Conservation (phyloP, 306 rosid species). For the Mimosa bimucronata region DNA sequence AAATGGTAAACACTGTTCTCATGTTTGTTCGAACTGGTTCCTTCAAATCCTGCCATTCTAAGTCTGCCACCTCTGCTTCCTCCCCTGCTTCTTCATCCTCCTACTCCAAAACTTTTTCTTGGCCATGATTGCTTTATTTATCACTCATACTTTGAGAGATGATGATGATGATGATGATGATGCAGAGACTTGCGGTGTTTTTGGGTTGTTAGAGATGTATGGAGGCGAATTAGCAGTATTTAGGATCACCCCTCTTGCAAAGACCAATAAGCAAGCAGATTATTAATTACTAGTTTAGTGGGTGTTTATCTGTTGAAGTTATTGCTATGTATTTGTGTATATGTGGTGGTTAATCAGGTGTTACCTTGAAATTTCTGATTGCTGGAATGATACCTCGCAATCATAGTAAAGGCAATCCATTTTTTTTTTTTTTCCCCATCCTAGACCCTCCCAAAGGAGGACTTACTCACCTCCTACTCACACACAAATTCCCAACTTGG, state of each 20-base stretch:
- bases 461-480: too few species aligned
- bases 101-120: slow-evolving; percentile 6
- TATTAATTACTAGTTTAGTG: background rate
- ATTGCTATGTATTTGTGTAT: slow-evolving; percentile 6
- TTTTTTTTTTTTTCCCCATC: too few species aligned
- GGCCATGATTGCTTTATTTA: background rate
- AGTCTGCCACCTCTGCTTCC: slow-evolving; percentile 33
- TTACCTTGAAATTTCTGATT: background rate
- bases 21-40: slow-evolving; percentile 45
- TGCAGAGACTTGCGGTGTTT: background rate
- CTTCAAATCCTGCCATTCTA: slow-evolving; percentile 49
- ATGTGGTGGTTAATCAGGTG: slow-evolving; percentile 8
- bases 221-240: background rate
- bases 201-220: slow-evolving; percentile 6
- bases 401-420: background rate
- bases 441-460: too few species aligned
- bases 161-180: background rate
- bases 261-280: background rate
- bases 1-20: slow-evolving; percentile 42
- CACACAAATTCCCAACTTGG: too few species aligned
- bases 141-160: background rate
- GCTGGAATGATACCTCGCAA: background rate
- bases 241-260: slow-evolving; percentile 3
- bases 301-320: background rate
- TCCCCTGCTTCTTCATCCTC: slow-evolving; percentile 35